A percentile compares a stretch with the other conserved stretches of the same genome.
phyloP scores from a whole-genome alignment of 176 grass and related monocot genomes.

The Alloteropsis semialata region DNA sequence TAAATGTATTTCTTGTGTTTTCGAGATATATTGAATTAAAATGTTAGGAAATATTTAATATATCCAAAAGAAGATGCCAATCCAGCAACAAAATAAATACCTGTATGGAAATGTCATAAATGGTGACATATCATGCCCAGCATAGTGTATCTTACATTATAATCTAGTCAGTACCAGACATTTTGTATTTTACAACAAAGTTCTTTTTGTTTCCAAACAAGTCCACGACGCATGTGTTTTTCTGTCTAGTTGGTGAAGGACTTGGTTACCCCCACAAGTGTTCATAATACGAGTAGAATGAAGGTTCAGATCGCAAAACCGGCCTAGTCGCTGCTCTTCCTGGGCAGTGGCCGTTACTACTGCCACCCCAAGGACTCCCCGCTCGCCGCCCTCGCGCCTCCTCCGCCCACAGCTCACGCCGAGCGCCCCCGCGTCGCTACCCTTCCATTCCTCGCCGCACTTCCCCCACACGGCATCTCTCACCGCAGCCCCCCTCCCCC shows the following conservation, averaged over 20 bases:
- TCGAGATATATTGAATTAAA: not conserved
- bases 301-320: not conserved
- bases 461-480: not conserved
- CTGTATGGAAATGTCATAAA: not conserved
- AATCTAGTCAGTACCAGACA: not conserved
- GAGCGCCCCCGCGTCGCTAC: not conserved
- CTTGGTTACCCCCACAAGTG: too few species aligned
- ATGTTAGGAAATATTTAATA: not conserved
- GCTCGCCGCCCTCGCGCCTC: constrained; percentile 30
- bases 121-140: not conserved
- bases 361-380: not conserved
- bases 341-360: constrained; percentile 48
- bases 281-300: not conserved
- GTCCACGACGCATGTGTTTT: not conserved
- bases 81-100: not conserved
- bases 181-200: not conserved
- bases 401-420: constrained; percentile 29
- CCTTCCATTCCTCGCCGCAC: constrained; percentile 22
- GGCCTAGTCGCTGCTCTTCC: not conserved
- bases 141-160: not conserved
- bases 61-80: not conserved
- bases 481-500: too few species aligned
- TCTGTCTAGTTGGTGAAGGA: not conserved
- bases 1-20: too few species aligned
- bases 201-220: not conserved